These are phyloP conservation scores for Citropsis articulata DNA, from an alignment of 345 rosid species.

Conservation along the genomic window DNA sequence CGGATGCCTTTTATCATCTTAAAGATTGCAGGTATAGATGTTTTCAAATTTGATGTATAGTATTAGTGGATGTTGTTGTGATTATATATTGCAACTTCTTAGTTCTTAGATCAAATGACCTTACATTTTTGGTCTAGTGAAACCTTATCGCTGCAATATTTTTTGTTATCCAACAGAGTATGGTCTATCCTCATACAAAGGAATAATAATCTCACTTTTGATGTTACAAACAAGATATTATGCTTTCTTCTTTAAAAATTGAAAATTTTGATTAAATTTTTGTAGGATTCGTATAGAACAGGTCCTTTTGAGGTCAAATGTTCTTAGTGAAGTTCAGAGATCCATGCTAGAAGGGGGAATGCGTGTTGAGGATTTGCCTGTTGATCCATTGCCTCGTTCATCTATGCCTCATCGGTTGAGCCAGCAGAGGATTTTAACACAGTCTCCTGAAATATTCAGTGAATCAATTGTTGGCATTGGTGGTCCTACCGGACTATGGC, in stretches of 20 bases:
- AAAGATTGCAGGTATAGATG: constrained; percentile 86
- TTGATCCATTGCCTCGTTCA: constrained; percentile 53
- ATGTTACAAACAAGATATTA: constrained; percentile 4
- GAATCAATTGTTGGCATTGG: constrained; percentile 69
- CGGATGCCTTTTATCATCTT: constrained; percentile 93
- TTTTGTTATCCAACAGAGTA: neutral
- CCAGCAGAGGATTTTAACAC: constrained; percentile 36
- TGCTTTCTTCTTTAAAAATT: neutral
- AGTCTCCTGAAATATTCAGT: constrained; percentile 46
- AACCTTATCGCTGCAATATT: neutral
- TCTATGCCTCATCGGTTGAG: constrained; percentile 43
- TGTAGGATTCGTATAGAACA: constrained; percentile 73
- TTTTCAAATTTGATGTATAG: neutral
- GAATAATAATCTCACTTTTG: neutral
- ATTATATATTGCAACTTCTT: constrained; percentile 1
- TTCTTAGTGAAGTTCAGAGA: constrained; percentile 84
- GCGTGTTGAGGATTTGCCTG: constrained; percentile 84
- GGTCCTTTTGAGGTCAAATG: constrained; percentile 82
- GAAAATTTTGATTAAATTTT: constrained; percentile 22
- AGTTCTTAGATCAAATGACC: constrained; percentile 10
- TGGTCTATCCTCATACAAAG: neutral
- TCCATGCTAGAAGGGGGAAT: constrained; percentile 91
- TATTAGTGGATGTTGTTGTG: neutral
- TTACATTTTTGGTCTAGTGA: neutral
- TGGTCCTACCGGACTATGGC: constrained; percentile 97